Percentiles rank a stretch among this genome's conserved stretches.
Conservation (phyloP, 169 alveolate species). For the Plasmodium knowlesi region DNA sequence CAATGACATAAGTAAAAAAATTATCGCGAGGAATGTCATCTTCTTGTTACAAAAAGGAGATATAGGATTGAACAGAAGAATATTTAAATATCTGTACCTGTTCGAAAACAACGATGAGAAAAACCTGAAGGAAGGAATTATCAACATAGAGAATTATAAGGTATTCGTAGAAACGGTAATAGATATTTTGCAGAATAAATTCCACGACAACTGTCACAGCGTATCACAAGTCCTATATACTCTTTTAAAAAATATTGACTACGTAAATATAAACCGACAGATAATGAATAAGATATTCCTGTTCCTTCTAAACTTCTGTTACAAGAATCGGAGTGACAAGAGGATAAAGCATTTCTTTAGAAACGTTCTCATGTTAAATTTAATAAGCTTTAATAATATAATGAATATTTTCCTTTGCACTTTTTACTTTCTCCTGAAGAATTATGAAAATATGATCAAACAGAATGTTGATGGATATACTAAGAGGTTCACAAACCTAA, state of each 20-base stretch:
- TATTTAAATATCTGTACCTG: conserved; percentile 28
- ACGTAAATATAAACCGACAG: conserved; percentile 11
- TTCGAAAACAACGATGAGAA: conserved; percentile 62
- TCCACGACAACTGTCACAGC: not conserved
- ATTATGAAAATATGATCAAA: not conserved
- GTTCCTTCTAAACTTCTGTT: conserved; percentile 31
- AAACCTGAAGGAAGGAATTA: conserved; percentile 6
- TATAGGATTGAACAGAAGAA: conserved; percentile 49
- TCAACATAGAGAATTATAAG: conserved; percentile 27
- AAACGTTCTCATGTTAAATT: conserved; percentile 22
- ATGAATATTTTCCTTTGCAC: conserved; percentile 33
- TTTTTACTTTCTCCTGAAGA: conserved; percentile 9
- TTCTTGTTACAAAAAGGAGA: conserved; percentile 39
- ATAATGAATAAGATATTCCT: conserved; percentile 30
- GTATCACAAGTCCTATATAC: conserved; percentile 22
- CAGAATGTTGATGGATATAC: conserved; percentile 31
- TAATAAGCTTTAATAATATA: conserved; percentile 44
- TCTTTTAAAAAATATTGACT: conserved; percentile 35
- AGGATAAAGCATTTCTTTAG: not conserved
- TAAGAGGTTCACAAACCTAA: conserved; percentile 8
- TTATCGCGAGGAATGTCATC: conserved; percentile 36
- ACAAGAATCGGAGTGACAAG: conserved; percentile 13
- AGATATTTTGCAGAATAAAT: conserved; percentile 39
- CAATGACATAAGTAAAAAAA: conserved; percentile 47
- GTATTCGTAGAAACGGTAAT: conserved; percentile 16